These are phyloP conservation scores for Fusarium beomiforme DNA, from an alignment of 2,329 filamentous ascomycete genomes.

Conservation along the genomic window DNA sequence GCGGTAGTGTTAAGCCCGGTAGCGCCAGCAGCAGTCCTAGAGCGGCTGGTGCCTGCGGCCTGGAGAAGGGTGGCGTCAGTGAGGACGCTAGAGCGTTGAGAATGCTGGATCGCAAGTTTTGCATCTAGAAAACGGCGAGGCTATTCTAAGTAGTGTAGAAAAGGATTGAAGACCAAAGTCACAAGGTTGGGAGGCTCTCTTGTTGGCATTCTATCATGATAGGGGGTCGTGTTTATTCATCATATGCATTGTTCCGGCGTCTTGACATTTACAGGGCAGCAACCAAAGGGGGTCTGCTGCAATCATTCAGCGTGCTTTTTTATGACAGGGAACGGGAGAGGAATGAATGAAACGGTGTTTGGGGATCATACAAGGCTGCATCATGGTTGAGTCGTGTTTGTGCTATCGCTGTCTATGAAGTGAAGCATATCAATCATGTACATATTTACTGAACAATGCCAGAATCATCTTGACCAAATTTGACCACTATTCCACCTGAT, in stretches of 20 bases:
- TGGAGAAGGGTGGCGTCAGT: slow-evolving; percentile 57
- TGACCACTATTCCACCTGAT: neutral
- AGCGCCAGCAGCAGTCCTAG: slow-evolving; percentile 56
- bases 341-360: slow-evolving; percentile 34
- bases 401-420: slow-evolving; percentile 4
- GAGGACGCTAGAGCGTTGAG: slow-evolving; percentile 74
- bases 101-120: slow-evolving; percentile 71
- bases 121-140: slow-evolving; percentile 38
- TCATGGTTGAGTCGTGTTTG: slow-evolving; percentile 25
- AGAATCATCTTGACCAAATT: slow-evolving; percentile 20
- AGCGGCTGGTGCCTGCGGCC: slow-evolving; percentile 36
- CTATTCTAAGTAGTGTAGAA: neutral
- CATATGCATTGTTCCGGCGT: slow-evolving; percentile 43
- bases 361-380: slow-evolving; percentile 13
- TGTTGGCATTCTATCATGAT: neutral
- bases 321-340: slow-evolving; percentile 28
- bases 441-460: slow-evolving; percentile 31
- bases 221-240: slow-evolving; percentile 25
- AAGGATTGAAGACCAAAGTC: neutral
- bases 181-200: neutral
- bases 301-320: slow-evolving; percentile 39
- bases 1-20: slow-evolving; percentile 55
- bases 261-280: slow-evolving; percentile 34
- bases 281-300: slow-evolving; percentile 30
- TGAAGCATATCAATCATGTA: slow-evolving; percentile 19